A percentile compares a stretch with the other conserved stretches of the same genome.
These are phyloP conservation scores for Cryphonectria nitschkei DNA, from an alignment of 2,329 filamentous ascomycete species.

Conservation along the genomic window DNA sequence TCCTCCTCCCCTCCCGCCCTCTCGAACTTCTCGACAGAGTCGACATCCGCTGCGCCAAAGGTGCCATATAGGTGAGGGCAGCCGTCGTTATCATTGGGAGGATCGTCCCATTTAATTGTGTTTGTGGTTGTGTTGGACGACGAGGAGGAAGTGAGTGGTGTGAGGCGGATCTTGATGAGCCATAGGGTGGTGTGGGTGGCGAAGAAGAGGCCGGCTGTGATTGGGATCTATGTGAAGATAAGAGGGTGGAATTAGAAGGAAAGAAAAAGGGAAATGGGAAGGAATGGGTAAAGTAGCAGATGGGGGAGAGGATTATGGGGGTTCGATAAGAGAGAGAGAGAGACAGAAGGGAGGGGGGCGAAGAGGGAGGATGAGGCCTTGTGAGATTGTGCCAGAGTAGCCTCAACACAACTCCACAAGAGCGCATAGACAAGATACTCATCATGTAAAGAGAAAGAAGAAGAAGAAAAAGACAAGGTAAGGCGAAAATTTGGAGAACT, in stretches of 20 bases:
- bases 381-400: too few relatives aligned
- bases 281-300: background rate
- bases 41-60: constrained; percentile 57
- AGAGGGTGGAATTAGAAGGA: constrained; percentile 3
- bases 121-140: background rate
- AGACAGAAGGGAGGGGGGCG: too few relatives aligned
- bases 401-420: too few relatives aligned
- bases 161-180: constrained; percentile 58
- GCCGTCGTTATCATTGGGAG: constrained; percentile 43
- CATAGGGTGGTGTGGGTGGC: constrained; percentile 44
- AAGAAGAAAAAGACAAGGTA: background rate
- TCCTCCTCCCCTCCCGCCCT: constrained; percentile 42
- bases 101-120: constrained; percentile 54
- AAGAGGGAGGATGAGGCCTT: too few relatives aligned
- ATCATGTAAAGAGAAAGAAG: background rate
- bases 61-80: constrained; percentile 65
- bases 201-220: constrained; percentile 52
- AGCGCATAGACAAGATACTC: too few relatives aligned
- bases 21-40: constrained; percentile 50
- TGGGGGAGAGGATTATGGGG: too few relatives aligned
- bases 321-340: too few relatives aligned
- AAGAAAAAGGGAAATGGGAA: background rate
- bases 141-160: constrained; percentile 46
- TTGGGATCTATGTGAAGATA: constrained; percentile 43
- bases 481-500: background rate